Conservation (phyloP, 2,329 filamentous ascomycete species). For the Chaetomium olivaceum region DNA sequence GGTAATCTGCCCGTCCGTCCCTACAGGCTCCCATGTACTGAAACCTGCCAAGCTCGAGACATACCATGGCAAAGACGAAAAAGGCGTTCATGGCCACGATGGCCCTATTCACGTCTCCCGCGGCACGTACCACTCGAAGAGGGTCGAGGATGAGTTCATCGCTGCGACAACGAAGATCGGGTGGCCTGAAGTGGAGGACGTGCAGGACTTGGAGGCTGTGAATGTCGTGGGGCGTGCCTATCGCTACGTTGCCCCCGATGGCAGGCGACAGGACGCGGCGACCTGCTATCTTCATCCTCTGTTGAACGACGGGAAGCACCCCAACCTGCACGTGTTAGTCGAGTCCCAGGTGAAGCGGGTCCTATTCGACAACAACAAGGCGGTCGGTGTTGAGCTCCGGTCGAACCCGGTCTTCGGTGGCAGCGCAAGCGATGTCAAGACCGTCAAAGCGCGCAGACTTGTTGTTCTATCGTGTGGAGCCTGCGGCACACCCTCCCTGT, state of each 20-base stretch:
- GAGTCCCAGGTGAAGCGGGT: conserved; percentile 53
- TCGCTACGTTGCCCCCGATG: conserved; percentile 52
- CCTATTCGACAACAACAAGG: conserved; percentile 48
- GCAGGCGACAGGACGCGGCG: conserved; percentile 59
- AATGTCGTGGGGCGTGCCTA: conserved; percentile 44
- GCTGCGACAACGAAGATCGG: conserved; percentile 50
- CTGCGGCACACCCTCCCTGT: conserved; percentile 45
- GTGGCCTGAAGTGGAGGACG: conserved; percentile 53
- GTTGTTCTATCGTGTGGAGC: conserved; percentile 46
- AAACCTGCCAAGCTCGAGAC: conserved; percentile 50
- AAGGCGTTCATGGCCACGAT: conserved; percentile 51
- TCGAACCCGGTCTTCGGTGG: conserved; percentile 40
- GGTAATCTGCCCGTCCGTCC: conserved; percentile 18
- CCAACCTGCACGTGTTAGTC: conserved; percentile 56
- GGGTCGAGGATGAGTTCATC: conserved; percentile 51
- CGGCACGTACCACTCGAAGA: conserved; percentile 46
- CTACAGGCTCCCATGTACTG: background rate
- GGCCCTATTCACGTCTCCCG: conserved; percentile 59
- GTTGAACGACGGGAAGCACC: conserved; percentile 46
- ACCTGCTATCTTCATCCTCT: conserved; percentile 56
- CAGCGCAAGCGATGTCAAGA: background rate
- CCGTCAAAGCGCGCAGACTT: conserved; percentile 50
- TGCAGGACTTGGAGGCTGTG: conserved; percentile 51
- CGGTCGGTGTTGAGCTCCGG: conserved; percentile 53
- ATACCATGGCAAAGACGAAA: conserved; percentile 50